Conservation (phyloP, 2,329 filamentous ascomycete species). For the Aspergillus japonicus region DNA sequence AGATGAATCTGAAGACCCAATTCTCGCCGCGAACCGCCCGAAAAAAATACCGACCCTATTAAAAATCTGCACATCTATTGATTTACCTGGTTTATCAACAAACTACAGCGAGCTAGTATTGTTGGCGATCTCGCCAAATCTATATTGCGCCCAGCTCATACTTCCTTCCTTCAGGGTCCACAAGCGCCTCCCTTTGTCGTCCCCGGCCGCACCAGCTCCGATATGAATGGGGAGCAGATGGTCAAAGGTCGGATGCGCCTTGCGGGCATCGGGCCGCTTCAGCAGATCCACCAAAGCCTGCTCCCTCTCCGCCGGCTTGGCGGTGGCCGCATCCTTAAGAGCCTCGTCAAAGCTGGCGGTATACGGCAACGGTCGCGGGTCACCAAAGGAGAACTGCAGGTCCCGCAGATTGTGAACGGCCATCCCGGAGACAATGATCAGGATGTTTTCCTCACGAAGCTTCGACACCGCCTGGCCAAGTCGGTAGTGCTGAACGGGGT, state of each 20-base stretch:
- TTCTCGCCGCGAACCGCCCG: slow-evolving; percentile 6
- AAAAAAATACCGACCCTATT: slow-evolving; percentile 14
- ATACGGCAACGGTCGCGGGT: slow-evolving; percentile 55
- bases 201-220: slow-evolving; percentile 55
- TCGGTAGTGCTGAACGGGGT: slow-evolving; percentile 64
- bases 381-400: slow-evolving; percentile 47
- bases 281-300: slow-evolving; percentile 48
- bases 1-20: slow-evolving; percentile 33
- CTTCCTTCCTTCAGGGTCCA: slow-evolving; percentile 53
- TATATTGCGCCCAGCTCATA: slow-evolving; percentile 57
- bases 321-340: slow-evolving; percentile 62
- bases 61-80: background rate
- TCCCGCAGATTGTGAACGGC: slow-evolving; percentile 69
- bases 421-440: slow-evolving; percentile 72
- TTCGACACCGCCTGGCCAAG: slow-evolving; percentile 65
- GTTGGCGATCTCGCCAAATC: slow-evolving; percentile 45
- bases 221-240: slow-evolving; percentile 62
- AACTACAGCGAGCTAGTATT: slow-evolving; percentile 26
- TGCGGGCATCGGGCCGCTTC: slow-evolving; percentile 54
- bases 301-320: slow-evolving; percentile 43
- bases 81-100: background rate
- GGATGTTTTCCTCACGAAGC: slow-evolving; percentile 66
- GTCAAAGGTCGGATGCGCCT: slow-evolving; percentile 64
- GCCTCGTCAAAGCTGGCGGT: slow-evolving; percentile 65
- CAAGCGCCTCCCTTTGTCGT: slow-evolving; percentile 46